Evolutionary conservation across 2,329 filamentous ascomycete genomes (phyloP).

Genomic region (Plenodomus biglobosus): DNA sequence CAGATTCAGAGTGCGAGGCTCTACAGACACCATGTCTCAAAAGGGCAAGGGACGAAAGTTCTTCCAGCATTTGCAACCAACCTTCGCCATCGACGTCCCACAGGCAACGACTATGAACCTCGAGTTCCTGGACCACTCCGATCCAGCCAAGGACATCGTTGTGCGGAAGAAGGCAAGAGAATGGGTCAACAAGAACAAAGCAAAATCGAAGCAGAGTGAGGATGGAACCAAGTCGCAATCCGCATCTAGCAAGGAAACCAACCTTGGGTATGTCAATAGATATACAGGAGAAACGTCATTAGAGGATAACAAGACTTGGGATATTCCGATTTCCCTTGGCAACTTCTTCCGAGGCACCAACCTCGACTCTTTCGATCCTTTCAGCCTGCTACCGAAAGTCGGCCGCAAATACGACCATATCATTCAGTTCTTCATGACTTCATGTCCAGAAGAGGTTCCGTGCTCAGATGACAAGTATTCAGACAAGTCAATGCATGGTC

Average conservation of each 20-base stretch:
- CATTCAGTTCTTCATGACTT: constrained; percentile 21
- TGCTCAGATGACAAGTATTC: constrained; percentile 26
- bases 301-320: neutral
- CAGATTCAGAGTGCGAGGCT: neutral
- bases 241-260: neutral
- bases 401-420: constrained; percentile 28
- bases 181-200: constrained; percentile 27
- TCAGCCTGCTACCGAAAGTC: constrained; percentile 19
- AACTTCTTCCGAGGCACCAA: neutral
- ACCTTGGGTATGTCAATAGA: neutral
- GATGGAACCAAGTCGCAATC: constrained; percentile 1
- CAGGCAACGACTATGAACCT: constrained; percentile 11
- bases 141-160: constrained; percentile 23
- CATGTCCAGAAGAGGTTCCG: constrained; percentile 24
- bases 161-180: constrained; percentile 31
- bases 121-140: constrained; percentile 26
- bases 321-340: constrained; percentile 2
- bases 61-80: constrained; percentile 26
- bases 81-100: constrained; percentile 20
- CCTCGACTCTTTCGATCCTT: constrained; percentile 19
- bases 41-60: constrained; percentile 19
- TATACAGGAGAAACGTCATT: neutral
- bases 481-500: constrained; percentile 9
- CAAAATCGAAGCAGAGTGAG: constrained; percentile 5
- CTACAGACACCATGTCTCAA: neutral